These are phyloP conservation scores for Kodamaea alishanica DNA, from an alignment of 1,139 yeast species.

Conservation along the genomic window DNA sequence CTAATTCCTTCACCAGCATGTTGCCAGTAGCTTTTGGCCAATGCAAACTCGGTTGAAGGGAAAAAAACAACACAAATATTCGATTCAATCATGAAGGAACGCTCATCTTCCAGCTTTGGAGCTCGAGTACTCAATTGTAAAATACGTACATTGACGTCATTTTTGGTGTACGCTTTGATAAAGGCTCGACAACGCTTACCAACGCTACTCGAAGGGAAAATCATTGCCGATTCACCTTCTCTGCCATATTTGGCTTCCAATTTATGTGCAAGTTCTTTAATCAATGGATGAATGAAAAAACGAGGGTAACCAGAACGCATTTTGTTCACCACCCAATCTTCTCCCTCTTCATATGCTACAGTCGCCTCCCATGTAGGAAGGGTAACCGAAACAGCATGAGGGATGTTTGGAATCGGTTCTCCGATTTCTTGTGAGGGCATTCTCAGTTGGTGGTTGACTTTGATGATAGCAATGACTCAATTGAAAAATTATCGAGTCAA, in stretches of 20 bases:
- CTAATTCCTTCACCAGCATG: constrained; percentile 95
- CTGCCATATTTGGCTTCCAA: constrained; percentile 65
- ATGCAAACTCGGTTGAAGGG: constrained; percentile 50
- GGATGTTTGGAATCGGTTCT: constrained; percentile 81
- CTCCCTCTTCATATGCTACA: constrained; percentile 89
- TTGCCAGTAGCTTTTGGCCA: constrained; percentile 92
- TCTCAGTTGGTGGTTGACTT: constrained; percentile 1
- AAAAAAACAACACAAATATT: constrained; percentile 75
- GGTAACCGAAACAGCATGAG: constrained; percentile 91
- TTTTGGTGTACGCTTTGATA: constrained; percentile 42
- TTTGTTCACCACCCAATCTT: constrained; percentile 73
- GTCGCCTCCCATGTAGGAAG: constrained; percentile 93
- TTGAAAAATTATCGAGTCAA: neutral
- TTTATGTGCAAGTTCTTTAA: constrained; percentile 56
- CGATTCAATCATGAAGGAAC: constrained; percentile 57
- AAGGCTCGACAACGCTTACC: constrained; percentile 87
- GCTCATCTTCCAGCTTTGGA: constrained; percentile 58
- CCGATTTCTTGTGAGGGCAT: constrained; percentile 56
- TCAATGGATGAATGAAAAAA: constrained; percentile 72
- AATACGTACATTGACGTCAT: constrained; percentile 49
- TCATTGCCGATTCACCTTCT: constrained; percentile 65
- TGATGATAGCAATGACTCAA: neutral
- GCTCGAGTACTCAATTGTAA: constrained; percentile 76
- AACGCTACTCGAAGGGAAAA: constrained; percentile 72
- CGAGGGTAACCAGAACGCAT: constrained; percentile 90